These are phyloP conservation scores for Pseudonectria foliicola DNA, from an alignment of 2,329 filamentous ascomycete species.

Conservation along the genomic window DNA sequence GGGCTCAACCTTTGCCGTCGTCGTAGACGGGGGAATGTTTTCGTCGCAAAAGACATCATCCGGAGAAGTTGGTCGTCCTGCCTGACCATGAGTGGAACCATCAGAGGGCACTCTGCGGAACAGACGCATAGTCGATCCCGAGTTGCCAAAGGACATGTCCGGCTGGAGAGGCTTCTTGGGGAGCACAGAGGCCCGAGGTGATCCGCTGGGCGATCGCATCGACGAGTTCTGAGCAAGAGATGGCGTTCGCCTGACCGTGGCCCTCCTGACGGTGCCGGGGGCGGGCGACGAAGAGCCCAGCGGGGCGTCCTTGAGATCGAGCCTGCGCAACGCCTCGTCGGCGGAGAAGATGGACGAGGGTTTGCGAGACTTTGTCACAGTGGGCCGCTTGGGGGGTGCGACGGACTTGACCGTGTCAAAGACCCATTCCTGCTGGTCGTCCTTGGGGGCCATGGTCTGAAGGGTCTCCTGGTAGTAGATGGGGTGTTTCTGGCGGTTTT, in stretches of 20 bases:
- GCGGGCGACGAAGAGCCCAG: slow-evolving; percentile 49
- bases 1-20: slow-evolving; percentile 42
- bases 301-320: slow-evolving; percentile 55
- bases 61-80: slow-evolving; percentile 28
- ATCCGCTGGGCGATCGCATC: slow-evolving; percentile 29
- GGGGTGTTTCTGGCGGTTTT: slow-evolving; percentile 60
- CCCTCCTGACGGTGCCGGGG: slow-evolving; percentile 50
- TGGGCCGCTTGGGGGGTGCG: slow-evolving; percentile 44
- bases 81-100: slow-evolving; percentile 40
- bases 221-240: slow-evolving; percentile 33
- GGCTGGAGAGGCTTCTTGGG: slow-evolving; percentile 75
- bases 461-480: slow-evolving; percentile 94
- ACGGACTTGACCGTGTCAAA: slow-evolving; percentile 88
- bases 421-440: slow-evolving; percentile 81
- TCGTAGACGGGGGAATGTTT: slow-evolving; percentile 48
- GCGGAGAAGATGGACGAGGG: slow-evolving; percentile 49
- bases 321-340: slow-evolving; percentile 53
- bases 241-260: slow-evolving; percentile 45
- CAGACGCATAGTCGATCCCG: slow-evolving; percentile 81
- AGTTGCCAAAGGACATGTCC: slow-evolving; percentile 90
- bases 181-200: slow-evolving; percentile 36
- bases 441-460: slow-evolving; percentile 57
- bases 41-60: slow-evolving; percentile 49
- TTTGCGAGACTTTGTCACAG: slow-evolving; percentile 44
- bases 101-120: slow-evolving; percentile 82